phyloP scores from a whole-genome alignment of 805 yeast species.

The Kodamaea laetipori region DNA sequence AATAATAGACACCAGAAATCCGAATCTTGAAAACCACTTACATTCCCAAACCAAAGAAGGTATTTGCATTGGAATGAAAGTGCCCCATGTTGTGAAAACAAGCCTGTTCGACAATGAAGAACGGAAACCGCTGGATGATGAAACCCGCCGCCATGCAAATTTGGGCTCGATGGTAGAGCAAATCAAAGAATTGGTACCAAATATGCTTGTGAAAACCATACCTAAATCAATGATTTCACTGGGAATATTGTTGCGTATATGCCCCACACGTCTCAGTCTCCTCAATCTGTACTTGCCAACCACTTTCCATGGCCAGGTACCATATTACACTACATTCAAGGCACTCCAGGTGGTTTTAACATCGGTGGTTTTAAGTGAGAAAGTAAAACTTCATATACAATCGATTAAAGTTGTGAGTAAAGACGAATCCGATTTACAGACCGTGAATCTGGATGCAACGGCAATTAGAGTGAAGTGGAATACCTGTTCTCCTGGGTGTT shows the following conservation, averaged over 20 bases:
- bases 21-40: no score
- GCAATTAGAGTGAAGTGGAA: conserved; percentile 58
- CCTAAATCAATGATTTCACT: conserved; percentile 47
- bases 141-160: conserved; percentile 37
- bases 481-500: conserved; percentile 55
- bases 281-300: conserved; percentile 54
- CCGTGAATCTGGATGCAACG: conserved; percentile 44
- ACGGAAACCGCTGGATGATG: neutral
- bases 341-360: conserved; percentile 56
- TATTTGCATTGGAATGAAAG: neutral
- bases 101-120: neutral
- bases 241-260: conserved; percentile 52
- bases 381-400: conserved; percentile 54
- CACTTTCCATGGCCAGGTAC: conserved; percentile 50
- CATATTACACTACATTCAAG: conserved; percentile 59
- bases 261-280: conserved; percentile 52
- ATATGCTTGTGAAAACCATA: conserved; percentile 47
- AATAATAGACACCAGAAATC: no score
- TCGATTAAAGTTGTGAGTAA: conserved; percentile 36
- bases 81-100: neutral
- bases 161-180: conserved; percentile 55
- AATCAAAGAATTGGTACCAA: conserved; percentile 52
- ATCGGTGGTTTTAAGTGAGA: conserved; percentile 56
- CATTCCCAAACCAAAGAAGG: no score
- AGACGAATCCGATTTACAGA: conserved; percentile 24